Percentiles rank a stretch among this genome's conserved stretches.
Evolutionary conservation across 192 early-diverging fungal species (phyloP).

Genomic region (Spizellomyces sp.): DNA sequence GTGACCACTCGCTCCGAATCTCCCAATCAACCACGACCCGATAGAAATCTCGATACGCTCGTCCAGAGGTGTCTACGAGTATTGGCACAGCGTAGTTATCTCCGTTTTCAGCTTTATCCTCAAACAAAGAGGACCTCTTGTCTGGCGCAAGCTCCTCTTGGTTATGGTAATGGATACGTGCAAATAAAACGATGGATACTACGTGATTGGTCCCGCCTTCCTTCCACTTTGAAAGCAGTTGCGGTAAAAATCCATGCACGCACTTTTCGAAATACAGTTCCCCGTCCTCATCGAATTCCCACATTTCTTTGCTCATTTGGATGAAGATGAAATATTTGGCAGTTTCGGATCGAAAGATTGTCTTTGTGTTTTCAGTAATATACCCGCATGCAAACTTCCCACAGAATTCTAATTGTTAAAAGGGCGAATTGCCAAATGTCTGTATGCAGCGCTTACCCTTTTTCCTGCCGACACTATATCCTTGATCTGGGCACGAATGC

Average conservation of each 20-base stretch:
- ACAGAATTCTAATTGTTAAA: background rate
- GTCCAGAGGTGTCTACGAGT: slow-evolving; percentile 40
- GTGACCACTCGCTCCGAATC: slow-evolving; percentile 71
- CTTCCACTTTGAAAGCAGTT: slow-evolving; percentile 88
- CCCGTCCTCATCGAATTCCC: slow-evolving; percentile 97
- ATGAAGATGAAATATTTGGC: slow-evolving; percentile 94
- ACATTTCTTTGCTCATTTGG: slow-evolving; percentile 97
- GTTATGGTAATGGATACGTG: slow-evolving; percentile 79
- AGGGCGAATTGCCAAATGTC: too few relatives aligned
- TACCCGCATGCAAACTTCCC: slow-evolving; percentile 62
- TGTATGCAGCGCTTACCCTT: slow-evolving; percentile 39
- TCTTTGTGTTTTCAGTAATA: slow-evolving; percentile 75
- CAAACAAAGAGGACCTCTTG: slow-evolving; percentile 11
- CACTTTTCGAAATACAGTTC: slow-evolving; percentile 94
- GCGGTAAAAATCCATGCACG: slow-evolving; percentile 84
- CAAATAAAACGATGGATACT: slow-evolving; percentile 93
- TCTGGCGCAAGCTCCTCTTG: slow-evolving; percentile 9
- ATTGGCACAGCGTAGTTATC: slow-evolving; percentile 16
- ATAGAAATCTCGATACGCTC: slow-evolving; percentile 90
- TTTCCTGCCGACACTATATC: slow-evolving; percentile 72
- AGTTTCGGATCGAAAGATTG: slow-evolving; percentile 91
- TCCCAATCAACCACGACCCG: slow-evolving; percentile 95
- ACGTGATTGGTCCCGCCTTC: slow-evolving; percentile 83
- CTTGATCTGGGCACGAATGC: slow-evolving; percentile 79
- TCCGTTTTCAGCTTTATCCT: background rate